Evolutionary conservation across 306 rosid genomes (phyloP), one percentile per base, ranked within the genome.

Genomic region (Neltuma alba): DNA sequence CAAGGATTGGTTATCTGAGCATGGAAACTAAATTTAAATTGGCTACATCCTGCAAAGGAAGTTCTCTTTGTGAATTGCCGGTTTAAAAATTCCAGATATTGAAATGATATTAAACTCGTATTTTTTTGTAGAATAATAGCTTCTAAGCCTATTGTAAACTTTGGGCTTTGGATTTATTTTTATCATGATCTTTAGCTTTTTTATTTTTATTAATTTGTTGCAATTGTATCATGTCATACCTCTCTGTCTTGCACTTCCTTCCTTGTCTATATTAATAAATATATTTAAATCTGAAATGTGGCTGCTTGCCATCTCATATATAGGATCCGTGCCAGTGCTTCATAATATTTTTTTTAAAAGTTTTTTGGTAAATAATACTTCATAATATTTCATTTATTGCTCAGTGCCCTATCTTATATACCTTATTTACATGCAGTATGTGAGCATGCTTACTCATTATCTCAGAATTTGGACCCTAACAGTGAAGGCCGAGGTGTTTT

Each of bases 401-500:
- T 41, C 25, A 40, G 50, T 23, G 52, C 55, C n/a, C 5, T 69
- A 69, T 69, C 37, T 69, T 18, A 40, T 33, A 18, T 42, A 65
- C 67, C 57, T 74, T 85, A 36, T 83, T 76, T 57, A 2, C 72
- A 36, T 82, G 89, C 90, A 94, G 99, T 95, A 84, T 95, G 99
- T 40, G 97, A 95, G 88, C 97, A 95, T 92, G 99, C 94, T 4
- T 95, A 95, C 81, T 89, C 96, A 0, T 83, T 92, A 54, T 97
- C 99, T 28, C 99, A 92, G 77, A 90, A 85, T 74, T 79, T 95
- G 89, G 99, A 95, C 77, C 99, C 99, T 18, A 89, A 95, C 76
- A 92, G 99, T 84, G 99, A 95, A 88, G 98, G 97, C 70, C 87
- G 99, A 78, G 99, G 99, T 70, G 99, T 95, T 73, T 84, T 95